Conservation (phyloP, 306 rosid species). For the Rosa rugosa region DNA sequence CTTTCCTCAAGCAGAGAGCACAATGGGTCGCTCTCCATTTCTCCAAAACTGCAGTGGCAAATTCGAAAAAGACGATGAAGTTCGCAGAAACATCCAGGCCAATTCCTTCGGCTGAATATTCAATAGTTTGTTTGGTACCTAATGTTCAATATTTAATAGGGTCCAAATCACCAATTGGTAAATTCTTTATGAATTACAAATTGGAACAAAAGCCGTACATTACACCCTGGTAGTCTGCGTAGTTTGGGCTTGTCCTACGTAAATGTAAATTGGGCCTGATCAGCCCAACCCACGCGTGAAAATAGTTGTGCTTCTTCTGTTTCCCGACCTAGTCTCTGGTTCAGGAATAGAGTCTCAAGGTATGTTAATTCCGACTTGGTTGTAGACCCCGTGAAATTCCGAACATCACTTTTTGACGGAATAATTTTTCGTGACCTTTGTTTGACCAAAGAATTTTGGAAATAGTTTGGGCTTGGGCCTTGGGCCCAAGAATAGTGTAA, state of each 20-base stretch:
- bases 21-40: neutral
- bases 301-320: too few relatives aligned
- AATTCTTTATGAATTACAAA: neutral
- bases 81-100: conserved; percentile 9
- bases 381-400: too few relatives aligned
- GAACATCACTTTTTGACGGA: too few relatives aligned
- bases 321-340: neutral
- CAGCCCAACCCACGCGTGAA: neutral
- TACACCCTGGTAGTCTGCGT: neutral
- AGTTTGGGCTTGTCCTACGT: neutral
- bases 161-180: neutral
- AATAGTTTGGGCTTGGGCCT: too few relatives aligned
- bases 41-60: neutral
- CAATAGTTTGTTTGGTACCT: neutral
- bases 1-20: neutral
- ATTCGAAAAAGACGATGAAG: neutral
- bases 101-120: conserved; percentile 5
- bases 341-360: neutral
- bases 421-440: too few relatives aligned
- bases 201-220: too few relatives aligned
- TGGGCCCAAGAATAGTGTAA: too few relatives aligned
- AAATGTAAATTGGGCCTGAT: neutral
- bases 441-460: too few relatives aligned
- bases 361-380: too few relatives aligned
- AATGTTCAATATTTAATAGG: neutral